Evolutionary conservation across 257 asterid species (phyloP).

Genomic region (Solanum phureja): DNA sequence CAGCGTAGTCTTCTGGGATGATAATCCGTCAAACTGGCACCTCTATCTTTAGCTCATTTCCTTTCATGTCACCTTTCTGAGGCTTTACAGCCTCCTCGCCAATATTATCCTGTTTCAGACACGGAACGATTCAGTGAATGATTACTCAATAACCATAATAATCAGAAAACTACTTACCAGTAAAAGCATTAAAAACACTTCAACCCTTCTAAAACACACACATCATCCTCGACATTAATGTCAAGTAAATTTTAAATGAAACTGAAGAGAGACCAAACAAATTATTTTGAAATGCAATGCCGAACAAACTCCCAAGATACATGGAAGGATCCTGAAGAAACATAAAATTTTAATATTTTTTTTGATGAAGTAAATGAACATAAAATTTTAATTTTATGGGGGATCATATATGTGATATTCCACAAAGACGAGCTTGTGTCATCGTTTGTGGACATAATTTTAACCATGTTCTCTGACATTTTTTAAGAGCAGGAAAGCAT

Average conservation of each 20-base stretch:
- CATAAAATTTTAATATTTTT: neutral
- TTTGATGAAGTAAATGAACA: neutral
- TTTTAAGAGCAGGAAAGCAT: neutral
- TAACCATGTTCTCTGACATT: neutral
- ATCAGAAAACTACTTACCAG: neutral
- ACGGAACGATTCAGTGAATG: neutral
- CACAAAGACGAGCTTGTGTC: neutral
- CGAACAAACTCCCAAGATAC: neutral
- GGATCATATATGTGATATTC: neutral
- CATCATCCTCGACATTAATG: neutral
- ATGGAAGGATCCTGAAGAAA: neutral
- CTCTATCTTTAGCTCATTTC: constrained; percentile 10
- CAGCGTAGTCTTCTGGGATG: neutral
- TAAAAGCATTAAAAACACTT: neutral
- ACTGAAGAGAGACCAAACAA: neutral
- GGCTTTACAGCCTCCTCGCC: constrained; percentile 27
- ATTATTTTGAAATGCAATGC: neutral
- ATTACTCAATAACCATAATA: neutral
- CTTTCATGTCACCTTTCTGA: constrained; percentile 23
- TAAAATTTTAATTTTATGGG: neutral
- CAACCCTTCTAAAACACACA: neutral
- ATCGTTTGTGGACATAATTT: neutral
- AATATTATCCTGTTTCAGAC: constrained; percentile 27
- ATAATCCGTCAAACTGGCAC: constrained; percentile 7
- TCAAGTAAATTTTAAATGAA: too few species aligned